A percentile compares a stretch with the other conserved stretches of the same genome.
These are phyloP conservation scores for Sphenostylis stenocarpa DNA, from an alignment of 306 rosid genomes.

Conservation along the genomic window DNA sequence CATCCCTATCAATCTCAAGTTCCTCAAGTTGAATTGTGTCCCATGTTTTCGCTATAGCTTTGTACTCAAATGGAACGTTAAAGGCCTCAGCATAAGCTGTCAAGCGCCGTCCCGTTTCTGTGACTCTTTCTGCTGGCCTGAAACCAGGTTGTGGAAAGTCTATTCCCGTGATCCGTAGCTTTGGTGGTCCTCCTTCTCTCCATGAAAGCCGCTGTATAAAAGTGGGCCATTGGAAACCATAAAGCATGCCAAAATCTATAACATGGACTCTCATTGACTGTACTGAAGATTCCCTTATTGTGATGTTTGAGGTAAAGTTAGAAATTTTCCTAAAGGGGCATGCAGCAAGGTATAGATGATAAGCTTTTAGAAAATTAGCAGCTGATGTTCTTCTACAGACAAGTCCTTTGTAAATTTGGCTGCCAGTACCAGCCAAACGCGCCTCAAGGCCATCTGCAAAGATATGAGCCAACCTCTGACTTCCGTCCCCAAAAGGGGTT, in stretches of 20 bases:
- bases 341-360: neutral
- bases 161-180: neutral
- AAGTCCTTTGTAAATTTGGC: conserved; percentile 1
- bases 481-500: neutral
- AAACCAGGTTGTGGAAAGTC: conserved; percentile 3
- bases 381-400: neutral
- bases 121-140: neutral
- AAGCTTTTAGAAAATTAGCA: neutral
- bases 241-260: neutral
- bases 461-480: neutral
- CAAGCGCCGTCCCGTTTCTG: neutral
- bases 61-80: neutral
- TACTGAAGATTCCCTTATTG: neutral
- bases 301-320: neutral
- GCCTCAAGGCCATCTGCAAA: neutral
- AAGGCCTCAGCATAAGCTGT: neutral
- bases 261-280: neutral
- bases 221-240: conserved; percentile 5
- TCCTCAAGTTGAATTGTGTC: neutral
- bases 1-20: neutral
- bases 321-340: conserved; percentile 3
- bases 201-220: neutral
- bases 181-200: neutral
- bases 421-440: neutral
- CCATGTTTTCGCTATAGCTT: neutral